A percentile compares a stretch with the other conserved stretches of the same genome.
phyloP scores from a whole-genome alignment of 2,329 filamentous ascomycete species.

The Cladosporium oxysporum region DNA sequence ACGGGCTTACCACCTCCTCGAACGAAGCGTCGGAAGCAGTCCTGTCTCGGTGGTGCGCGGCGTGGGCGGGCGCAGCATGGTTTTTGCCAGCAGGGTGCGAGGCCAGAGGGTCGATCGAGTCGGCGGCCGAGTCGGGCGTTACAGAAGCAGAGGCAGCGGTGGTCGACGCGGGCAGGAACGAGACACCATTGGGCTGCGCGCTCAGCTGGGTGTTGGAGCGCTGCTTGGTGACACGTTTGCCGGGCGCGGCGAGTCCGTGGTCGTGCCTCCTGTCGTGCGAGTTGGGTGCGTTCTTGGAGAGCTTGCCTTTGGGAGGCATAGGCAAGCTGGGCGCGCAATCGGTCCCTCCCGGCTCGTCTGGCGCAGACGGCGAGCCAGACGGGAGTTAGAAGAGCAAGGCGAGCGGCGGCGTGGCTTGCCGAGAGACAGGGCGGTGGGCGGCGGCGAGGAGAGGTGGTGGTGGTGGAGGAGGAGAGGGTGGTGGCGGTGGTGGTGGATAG shows the following conservation, averaged over 20 bases:
- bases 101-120: constrained; percentile 14
- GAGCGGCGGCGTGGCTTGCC: constrained; percentile 10
- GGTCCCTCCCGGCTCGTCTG: constrained; percentile 33
- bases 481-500: constrained; percentile 1
- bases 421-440: constrained; percentile 15
- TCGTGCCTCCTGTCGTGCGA: constrained; percentile 68
- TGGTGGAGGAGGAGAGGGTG: constrained; percentile 10
- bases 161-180: constrained; percentile 40
- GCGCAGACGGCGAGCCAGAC: constrained; percentile 34
- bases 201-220: constrained; percentile 49
- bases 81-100: constrained; percentile 18
- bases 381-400: constrained; percentile 23
- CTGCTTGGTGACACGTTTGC: constrained; percentile 62
- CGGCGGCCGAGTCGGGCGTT: constrained; percentile 22
- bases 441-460: constrained; percentile 20
- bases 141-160: constrained; percentile 13
- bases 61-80: constrained; percentile 23
- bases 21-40: constrained; percentile 47
- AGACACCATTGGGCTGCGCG: constrained; percentile 45
- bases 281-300: constrained; percentile 44
- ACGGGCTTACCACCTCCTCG: constrained; percentile 36
- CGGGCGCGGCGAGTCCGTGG: constrained; percentile 80
- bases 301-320: constrained; percentile 53
- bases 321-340: constrained; percentile 22
- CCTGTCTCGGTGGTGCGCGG: constrained; percentile 37